Evolutionary conservation across 257 asterid genomes (phyloP).

Genomic region (Nicotiana undulata): DNA sequence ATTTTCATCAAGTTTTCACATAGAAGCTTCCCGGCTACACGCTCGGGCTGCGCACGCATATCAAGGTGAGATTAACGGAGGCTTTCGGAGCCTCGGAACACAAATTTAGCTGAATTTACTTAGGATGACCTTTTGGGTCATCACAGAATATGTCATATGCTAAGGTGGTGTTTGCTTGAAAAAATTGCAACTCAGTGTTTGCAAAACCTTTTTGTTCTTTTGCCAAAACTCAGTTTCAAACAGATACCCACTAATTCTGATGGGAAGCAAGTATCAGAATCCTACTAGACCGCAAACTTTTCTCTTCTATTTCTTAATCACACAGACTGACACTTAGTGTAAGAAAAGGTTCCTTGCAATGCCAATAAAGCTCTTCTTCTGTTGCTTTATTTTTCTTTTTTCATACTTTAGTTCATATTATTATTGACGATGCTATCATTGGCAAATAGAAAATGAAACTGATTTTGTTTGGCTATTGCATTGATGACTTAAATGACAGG

Average conservation of each 20-base stretch:
- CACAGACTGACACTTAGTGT: background rate
- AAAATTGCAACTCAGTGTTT: background rate
- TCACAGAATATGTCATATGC: background rate
- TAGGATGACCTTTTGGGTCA: too few species aligned
- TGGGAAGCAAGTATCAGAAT: background rate
- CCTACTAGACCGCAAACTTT: background rate
- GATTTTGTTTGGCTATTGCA: background rate
- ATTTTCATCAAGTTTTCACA: too few species aligned
- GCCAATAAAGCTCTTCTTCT: background rate
- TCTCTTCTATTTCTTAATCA: background rate
- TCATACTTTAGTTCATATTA: background rate
- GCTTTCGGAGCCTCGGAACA: too few species aligned
- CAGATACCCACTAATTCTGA: background rate
- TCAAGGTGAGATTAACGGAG: too few species aligned
- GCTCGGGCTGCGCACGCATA: too few species aligned
- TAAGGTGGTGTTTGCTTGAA: background rate
- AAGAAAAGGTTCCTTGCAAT: background rate
- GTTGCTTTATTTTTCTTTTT: background rate
- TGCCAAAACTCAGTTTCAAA: background rate
- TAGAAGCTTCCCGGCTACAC: too few species aligned
- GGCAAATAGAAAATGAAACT: background rate
- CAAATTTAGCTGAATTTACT: too few species aligned
- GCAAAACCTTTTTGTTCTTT: background rate
- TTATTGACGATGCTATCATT: background rate
- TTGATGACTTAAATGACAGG: conserved; percentile 38